phyloP scores from a whole-genome alignment of 331 rosid species.

The Malus hybrid region DNA sequence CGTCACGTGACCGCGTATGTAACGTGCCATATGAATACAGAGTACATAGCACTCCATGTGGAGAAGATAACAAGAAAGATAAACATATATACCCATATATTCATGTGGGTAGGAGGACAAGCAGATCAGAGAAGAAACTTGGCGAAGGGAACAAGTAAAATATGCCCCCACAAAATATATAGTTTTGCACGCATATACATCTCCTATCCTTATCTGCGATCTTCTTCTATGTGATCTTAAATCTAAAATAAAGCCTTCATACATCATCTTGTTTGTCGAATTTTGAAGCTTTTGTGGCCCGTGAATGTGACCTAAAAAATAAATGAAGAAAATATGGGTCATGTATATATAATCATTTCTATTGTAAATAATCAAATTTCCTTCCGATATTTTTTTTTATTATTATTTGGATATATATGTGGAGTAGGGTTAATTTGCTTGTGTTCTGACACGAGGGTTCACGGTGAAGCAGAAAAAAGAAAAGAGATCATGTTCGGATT shows the following conservation, averaged over 20 bases:
- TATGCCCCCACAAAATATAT: conserved; percentile 29
- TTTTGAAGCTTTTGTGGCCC: background rate
- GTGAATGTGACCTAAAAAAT: conserved; percentile 7
- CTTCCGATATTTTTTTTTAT: background rate
- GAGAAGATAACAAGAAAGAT: conserved; percentile 8
- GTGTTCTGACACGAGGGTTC: background rate
- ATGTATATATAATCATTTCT: background rate
- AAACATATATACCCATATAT: background rate
- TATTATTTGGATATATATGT: too few species aligned
- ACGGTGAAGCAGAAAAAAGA: background rate
- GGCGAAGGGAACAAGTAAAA: conserved; percentile 8
- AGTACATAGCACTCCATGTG: too few species aligned
- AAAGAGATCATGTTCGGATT: too few species aligned
- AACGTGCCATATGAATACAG: too few species aligned
- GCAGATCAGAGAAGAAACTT: background rate
- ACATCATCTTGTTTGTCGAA: background rate
- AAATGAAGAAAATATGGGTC: background rate
- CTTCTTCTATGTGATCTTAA: conserved; percentile 25
- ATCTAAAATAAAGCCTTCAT: background rate
- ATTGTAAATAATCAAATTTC: background rate
- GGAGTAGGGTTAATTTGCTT: too few species aligned
- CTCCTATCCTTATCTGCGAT: conserved; percentile 27
- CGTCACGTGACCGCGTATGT: accelerated
- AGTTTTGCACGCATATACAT: background rate
- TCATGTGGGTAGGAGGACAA: conserved; percentile 8